Evolutionary conservation across 371 early-diverging fungal species (phyloP), one percentile per base, ranked within the genome.

Genomic region (Actinomucor elegans): DNA sequence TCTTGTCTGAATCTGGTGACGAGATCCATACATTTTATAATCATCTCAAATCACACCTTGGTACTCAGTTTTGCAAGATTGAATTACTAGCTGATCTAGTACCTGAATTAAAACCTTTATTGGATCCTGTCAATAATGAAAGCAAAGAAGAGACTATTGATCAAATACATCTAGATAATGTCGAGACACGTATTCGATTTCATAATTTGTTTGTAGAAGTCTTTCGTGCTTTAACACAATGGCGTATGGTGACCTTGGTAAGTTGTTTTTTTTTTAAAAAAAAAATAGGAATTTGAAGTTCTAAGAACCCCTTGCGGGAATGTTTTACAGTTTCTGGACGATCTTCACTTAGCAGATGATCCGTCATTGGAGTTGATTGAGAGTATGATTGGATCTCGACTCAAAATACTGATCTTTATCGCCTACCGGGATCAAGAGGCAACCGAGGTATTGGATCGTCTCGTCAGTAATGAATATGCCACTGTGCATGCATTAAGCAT

Each of bases 211-310:
- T 73, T 60, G 57, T 73, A 5, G 65, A 76, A 49, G 71, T 76
- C 0, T 72, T 73, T 42, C 57, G 73, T 5, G 64, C 71, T 5
- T 44, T 76, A 11, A 44, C 77, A 5, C 69, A 64, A 33, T 73
- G 73, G 69, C 62, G 64, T 27, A 76, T 73, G 73, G 56, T 73
- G n/a, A 76, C 77, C 15, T 43, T 76, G 59, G 74, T 74, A 66
- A 59, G 68, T 15, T 7, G 17, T 28, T 38, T 17, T 28, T 38
- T 32, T n/a, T 36, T 2, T 52, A 29, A 1, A 35, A n/a, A n/a
- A n/a, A n/a, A n/a, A n/a, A n/a, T n/a, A n/a, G 6, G 17, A 17
- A 42, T 11, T 7, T 3, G 5, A 6, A 6, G 20, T 33, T 37
- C 17, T 26, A 5, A 15, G 3, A 34, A 34, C 34, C 15, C 14